Evolutionary conservation across 495 filamentous ascomycete genomes (phyloP).

Genomic region (Penicillium turbatum): DNA sequence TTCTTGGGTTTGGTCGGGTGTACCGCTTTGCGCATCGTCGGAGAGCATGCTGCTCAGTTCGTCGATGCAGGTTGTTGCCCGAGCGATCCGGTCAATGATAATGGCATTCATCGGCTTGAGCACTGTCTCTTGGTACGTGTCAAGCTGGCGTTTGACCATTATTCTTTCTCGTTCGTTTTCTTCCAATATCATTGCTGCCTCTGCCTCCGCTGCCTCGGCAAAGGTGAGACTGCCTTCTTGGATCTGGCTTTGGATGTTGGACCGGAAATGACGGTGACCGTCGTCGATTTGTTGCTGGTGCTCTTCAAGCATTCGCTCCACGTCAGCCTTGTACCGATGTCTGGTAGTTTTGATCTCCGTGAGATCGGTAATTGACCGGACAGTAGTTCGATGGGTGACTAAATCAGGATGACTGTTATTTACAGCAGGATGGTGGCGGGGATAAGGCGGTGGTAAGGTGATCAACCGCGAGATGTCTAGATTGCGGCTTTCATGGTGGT

Average conservation of each 20-base stretch:
- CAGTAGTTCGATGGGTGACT: constrained; percentile 65
- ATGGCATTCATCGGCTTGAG: constrained; percentile 73
- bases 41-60: constrained; percentile 67
- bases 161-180: constrained; percentile 59
- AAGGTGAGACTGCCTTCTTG: constrained; percentile 70
- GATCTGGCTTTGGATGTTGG: constrained; percentile 70
- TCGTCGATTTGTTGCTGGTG: constrained; percentile 43
- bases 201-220: constrained; percentile 73
- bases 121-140: constrained; percentile 68
- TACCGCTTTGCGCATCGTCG: constrained; percentile 63
- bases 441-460: constrained; percentile 89
- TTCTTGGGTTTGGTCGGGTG: constrained; percentile 80
- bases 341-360: constrained; percentile 66
- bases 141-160: constrained; percentile 65
- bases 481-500: constrained; percentile 39
- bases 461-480: constrained; percentile 90
- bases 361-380: constrained; percentile 73
- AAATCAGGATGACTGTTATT: constrained; percentile 94
- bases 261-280: constrained; percentile 46
- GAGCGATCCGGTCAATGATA: constrained; percentile 57
- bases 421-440: constrained; percentile 87
- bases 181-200: constrained; percentile 59
- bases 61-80: constrained; percentile 63
- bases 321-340: constrained; percentile 47
- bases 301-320: constrained; percentile 34